Evolutionary conservation across 2,329 filamentous ascomycete species (phyloP).

Genomic region (Aspergillus fructus): DNA sequence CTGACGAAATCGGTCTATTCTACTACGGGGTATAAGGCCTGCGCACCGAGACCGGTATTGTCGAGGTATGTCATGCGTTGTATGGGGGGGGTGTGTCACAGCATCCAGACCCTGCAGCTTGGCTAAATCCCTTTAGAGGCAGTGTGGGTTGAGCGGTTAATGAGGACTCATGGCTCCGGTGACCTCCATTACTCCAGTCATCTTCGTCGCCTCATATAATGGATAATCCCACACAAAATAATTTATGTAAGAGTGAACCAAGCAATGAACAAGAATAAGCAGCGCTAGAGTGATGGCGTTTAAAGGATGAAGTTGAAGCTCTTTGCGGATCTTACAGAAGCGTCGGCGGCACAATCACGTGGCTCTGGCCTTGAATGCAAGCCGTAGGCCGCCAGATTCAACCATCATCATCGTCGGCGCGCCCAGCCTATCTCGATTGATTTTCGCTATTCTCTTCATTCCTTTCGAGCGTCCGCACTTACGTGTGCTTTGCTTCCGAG

Average conservation of each 20-base stretch:
- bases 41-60: not conserved
- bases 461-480: not conserved
- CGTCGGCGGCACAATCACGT: slow-evolving; percentile 9
- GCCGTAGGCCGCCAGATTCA: not conserved
- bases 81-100: not conserved
- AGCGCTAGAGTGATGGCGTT: not conserved
- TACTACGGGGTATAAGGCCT: not conserved
- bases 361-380: not conserved
- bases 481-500: not conserved
- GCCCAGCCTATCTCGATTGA: not conserved
- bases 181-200: not conserved
- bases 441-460: not conserved
- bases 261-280: not conserved
- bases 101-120: slow-evolving; percentile 2
- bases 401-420: not conserved
- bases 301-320: not conserved
- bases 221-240: not conserved
- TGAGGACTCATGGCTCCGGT: not conserved
- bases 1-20: not conserved
- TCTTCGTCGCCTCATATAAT: not conserved
- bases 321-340: not conserved
- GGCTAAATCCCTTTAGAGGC: not conserved
- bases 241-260: not conserved
- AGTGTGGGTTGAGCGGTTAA: not conserved
- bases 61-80: not conserved